Evolutionary conservation across 768 basidiomycete species (phyloP), one percentile per base, ranked within the genome.

Genomic region (Tylopilus intermedius): DNA sequence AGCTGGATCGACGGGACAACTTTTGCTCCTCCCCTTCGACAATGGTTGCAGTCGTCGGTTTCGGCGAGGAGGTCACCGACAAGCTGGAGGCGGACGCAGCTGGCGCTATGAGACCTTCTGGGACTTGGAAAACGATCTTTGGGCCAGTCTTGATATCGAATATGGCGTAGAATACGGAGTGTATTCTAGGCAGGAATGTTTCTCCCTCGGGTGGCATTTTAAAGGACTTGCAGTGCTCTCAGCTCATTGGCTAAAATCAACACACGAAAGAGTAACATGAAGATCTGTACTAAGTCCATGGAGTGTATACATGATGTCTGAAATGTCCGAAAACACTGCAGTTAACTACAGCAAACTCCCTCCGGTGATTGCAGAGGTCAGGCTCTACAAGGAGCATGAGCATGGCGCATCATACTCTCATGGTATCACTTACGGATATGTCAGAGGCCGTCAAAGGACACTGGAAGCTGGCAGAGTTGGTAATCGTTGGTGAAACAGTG

Each of bases 111-210:
- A 93, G 82, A 41, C 85, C 90, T 66, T 96, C 95, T 1, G 95
- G 95, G 7, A 96, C 93, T 71, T 98, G 94, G 62, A 88, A 88
- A 5, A 91, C 83, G 43, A 98, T 88, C 63, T 90, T 90, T 2
- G 93, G 90, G 2, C 96, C 95, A 50, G 87, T 82, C 5, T 72
- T 73, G 35, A 86, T 78, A 70, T 98, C 92, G 67, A 99, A 98
- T 13, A 88, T 83, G 4, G 94, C 87, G 64, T 96, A 97, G 74
- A 98, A 97, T 13, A 95, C 87, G 10, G 91, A 93, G 60, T 86
- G 83, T 51, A 91, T 87, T 15, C 75, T 72, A 35, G 89, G 89
- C 43, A 86, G 77, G 71, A 88, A 92, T 9, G 88, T 90, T 67
- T 84, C 83, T 45, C 73, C 74, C 41, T 78, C 74, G 8, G 71